Conservation (phyloP, 441 rosid species). For the Metrosideros polymorpha region DNA sequence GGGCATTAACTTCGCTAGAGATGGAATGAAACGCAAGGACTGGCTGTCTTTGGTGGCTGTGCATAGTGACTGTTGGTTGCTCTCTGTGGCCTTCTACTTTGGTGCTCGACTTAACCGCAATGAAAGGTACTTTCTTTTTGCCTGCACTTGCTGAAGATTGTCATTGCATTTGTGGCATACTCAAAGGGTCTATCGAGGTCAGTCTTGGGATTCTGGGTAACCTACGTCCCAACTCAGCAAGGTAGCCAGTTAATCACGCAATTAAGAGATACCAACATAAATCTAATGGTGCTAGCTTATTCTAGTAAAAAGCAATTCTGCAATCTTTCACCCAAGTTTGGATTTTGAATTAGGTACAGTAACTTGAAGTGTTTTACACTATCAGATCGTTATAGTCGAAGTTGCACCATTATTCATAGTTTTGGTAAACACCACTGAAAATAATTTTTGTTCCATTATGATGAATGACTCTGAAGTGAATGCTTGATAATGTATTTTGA, state of each 20-base stretch:
- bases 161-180: neutral
- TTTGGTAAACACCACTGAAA: neutral
- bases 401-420: neutral
- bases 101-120: slow-evolving; percentile 65
- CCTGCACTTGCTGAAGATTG: neutral
- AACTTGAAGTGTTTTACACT: neutral
- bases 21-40: slow-evolving; percentile 76
- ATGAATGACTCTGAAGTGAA: neutral
- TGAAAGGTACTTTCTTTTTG: neutral
- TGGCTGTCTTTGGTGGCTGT: slow-evolving; percentile 86
- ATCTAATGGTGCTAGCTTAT: neutral
- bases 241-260: neutral
- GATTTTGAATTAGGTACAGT: neutral
- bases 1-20: slow-evolving; percentile 83
- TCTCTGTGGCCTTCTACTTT: slow-evolving; percentile 69
- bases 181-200: neutral
- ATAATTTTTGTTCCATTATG: neutral
- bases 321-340: neutral
- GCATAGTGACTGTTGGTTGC: slow-evolving; percentile 80
- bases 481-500: neutral
- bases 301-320: neutral
- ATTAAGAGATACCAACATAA: neutral
- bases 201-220: neutral
- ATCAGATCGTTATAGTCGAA: neutral
- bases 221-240: neutral